Percentiles rank a stretch among this genome's conserved stretches.
Conservation (phyloP, 352 stramenopile genomes). For the Plasmopara muralis region DNA sequence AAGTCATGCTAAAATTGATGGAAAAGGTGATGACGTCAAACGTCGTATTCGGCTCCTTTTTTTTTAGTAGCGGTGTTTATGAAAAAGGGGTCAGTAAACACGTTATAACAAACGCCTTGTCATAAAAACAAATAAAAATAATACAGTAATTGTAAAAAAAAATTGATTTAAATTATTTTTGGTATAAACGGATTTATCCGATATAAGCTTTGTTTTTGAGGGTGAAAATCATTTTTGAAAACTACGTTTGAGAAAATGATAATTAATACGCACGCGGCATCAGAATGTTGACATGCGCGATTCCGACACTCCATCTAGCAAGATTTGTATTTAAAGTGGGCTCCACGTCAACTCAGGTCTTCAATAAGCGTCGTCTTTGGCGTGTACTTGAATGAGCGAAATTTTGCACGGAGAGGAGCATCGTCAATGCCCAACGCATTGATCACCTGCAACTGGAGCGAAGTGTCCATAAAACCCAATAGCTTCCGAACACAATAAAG, state of each 20-base stretch:
- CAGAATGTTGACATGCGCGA: neutral
- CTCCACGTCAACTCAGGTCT: conserved; percentile 9
- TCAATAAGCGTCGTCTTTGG: conserved; percentile 27
- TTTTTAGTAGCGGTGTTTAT: too few species aligned
- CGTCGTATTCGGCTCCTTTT: too few species aligned
- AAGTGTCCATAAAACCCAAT: conserved; percentile 53
- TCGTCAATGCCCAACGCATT: conserved; percentile 37
- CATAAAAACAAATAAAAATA: too few species aligned
- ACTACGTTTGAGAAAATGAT: neutral
- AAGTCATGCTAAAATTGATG: too few species aligned
- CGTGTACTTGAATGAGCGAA: conserved; percentile 45
- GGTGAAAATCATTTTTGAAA: neutral
- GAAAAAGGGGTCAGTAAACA: too few species aligned
- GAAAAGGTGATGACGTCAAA: too few species aligned
- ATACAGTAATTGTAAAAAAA: too few species aligned
- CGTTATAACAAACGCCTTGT: too few species aligned
- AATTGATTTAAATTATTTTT: too few species aligned
- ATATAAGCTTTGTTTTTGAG: neutral
- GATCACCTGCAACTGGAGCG: conserved; percentile 39
- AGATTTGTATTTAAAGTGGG: neutral
- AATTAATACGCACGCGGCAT: neutral
- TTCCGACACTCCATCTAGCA: too few species aligned
- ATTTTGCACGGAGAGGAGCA: conserved; percentile 48
- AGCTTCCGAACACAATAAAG: conserved; percentile 68
- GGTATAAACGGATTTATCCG: too few species aligned